Percentiles rank a stretch among this genome's conserved stretches.
Evolutionary conservation across 2,329 filamentous ascomycete genomes (phyloP).

Genomic region (Ophiostoma triangulosporum): DNA sequence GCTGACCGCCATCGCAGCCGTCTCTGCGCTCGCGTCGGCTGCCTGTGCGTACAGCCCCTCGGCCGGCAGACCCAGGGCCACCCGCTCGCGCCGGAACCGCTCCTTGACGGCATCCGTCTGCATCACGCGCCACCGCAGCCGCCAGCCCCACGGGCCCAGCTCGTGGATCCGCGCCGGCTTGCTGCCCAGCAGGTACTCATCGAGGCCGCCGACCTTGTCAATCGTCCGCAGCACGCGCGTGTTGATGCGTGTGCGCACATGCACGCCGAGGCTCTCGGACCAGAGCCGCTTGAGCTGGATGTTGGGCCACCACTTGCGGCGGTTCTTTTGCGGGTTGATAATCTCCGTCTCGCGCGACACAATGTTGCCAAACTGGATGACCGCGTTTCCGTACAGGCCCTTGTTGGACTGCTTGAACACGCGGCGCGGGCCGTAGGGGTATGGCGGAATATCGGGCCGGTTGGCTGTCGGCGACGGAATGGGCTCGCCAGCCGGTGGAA

Average conservation of each 20-base stretch:
- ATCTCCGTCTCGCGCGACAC: slow-evolving; percentile 53
- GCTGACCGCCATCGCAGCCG: slow-evolving; percentile 10
- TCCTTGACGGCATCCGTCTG: slow-evolving; percentile 55
- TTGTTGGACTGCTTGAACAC: slow-evolving; percentile 71
- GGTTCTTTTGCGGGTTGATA: slow-evolving; percentile 39
- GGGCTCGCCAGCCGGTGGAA: slow-evolving; percentile 19
- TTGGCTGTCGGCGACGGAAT: slow-evolving; percentile 33
- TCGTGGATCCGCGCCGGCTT: slow-evolving; percentile 70
- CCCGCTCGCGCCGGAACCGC: slow-evolving; percentile 51
- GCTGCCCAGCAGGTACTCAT: slow-evolving; percentile 77
- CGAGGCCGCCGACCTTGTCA: slow-evolving; percentile 75
- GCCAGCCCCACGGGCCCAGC: slow-evolving; percentile 82
- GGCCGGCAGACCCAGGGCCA: slow-evolving; percentile 48
- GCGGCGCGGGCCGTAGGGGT: slow-evolving; percentile 57
- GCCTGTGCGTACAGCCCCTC: slow-evolving; percentile 16
- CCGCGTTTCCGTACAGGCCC: slow-evolving; percentile 56
- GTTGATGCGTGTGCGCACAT: slow-evolving; percentile 55
- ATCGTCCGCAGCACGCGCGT: slow-evolving; percentile 60
- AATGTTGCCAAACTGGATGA: slow-evolving; percentile 69
- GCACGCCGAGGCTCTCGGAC: slow-evolving; percentile 45
- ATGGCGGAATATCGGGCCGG: slow-evolving; percentile 37
- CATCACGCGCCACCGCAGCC: slow-evolving; percentile 79
- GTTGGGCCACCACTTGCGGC: slow-evolving; percentile 64
- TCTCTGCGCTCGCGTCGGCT: slow-evolving; percentile 18
- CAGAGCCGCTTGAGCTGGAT: slow-evolving; percentile 55